Evolutionary conservation across 1,284 basidiomycete species (phyloP), one percentile per base, ranked within the genome.

Genomic region (Retiboletus flavoniger): DNA sequence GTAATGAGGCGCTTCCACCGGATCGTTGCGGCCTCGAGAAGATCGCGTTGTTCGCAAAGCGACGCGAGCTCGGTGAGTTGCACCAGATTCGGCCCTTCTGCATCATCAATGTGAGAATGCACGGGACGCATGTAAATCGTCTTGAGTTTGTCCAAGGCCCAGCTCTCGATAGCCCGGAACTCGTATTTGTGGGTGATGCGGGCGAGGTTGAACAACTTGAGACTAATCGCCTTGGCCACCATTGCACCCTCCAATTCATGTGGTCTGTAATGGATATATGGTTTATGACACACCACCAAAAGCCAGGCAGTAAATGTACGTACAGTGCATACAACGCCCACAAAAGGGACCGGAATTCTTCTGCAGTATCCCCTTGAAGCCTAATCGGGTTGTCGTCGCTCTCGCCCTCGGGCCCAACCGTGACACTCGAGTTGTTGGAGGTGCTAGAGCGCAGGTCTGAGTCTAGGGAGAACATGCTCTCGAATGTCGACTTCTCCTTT

Each of bases 181-280:
- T 79, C 77, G 63, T 82, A 82, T 54, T 82, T 82, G 69, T 82
- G 79, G 5, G 79, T 75, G 52, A 82, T 78, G 10, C 77, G 77
- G 17, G 78, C 74, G 53, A 82, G 75, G 58, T 78, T 71, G 51
- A 76, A 74, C 48, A 81, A 64, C 60, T 74, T 75, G 24, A 70
- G 67, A 48, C 64, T 70, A 58, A 76, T 74, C 19, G 74, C 73
- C 38, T 77, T 74, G 24, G 69, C 57, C n/a, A 71, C 64, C 61
- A 74, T 72, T 4, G 76, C 75, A 16, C 70, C 61, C 58, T 75
- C 74, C n/a, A 81, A 66, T 53, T 81, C 78, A 11, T 75, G 75
- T 8, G 80, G 79, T 31, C 78, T 80, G 59, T 48, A 40, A 51
- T 39, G 49, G 43, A 41, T 36, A 51, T 32, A 54, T 21, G n/a